Evolutionary conservation across 176 grass and related monocot genomes (phyloP), one percentile per base, ranked within the genome.

Genomic region (Lolium multiflorum): DNA sequence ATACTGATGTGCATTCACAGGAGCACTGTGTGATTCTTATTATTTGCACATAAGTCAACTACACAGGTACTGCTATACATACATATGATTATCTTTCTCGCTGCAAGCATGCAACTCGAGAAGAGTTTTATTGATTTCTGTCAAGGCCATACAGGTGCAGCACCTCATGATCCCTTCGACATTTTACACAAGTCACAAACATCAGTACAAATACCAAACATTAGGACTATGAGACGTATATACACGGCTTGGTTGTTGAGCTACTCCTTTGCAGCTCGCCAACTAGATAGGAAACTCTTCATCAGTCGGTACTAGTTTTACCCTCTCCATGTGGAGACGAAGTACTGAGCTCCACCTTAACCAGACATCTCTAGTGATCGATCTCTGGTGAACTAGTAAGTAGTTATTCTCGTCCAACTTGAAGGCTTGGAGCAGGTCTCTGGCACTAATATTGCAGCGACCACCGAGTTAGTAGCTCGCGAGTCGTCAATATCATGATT

Each of bases 391-490:
- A 43, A 85, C 35, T 56, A 84, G 62, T 82, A 85, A 77, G 77
- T 24, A 77, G 28, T 60, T 81, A 76, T 70, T 90, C 88, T 81
- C 82, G 51, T 87, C 88, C 82, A 81, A 61, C 22, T 78, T 79
- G 80, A 66, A 88, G 87, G 54, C 22, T 78, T 79, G 80, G 78
- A 88, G 87, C 64, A 84, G 89, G 89, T 88, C 82, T 73, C 94
- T 90, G 89, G 79, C 85, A 55, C 85, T 82, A 97, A 97, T 92
- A 97, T 77, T 84, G 94, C 94, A 94, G 89, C 16, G 81, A 92
- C 94, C 94, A 82, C 84, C 55, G 48, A 91, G 85, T 92, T 82
- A 89, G 90, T 73, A 91, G 76, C 81, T 89, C 41, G 11, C 2
- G 57, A 73, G 54, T 91, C 73, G 39, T 87, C 80, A 79, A 88